These are phyloP conservation scores for Pythium diclinum DNA, from an alignment of 352 stramenopile species.

Conservation along the genomic window DNA sequence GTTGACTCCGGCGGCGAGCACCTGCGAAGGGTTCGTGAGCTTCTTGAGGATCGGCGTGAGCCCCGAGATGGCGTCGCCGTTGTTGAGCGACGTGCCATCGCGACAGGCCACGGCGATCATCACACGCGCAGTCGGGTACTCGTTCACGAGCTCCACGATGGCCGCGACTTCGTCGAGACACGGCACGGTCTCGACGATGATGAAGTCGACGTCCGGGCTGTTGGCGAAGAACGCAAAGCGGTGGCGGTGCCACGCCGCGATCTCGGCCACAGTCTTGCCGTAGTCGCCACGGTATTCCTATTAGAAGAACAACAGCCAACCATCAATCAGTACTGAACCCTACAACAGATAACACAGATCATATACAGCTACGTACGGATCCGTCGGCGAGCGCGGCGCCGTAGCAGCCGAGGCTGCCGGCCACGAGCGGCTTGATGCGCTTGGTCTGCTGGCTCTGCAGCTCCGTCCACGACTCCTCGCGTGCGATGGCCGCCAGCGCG, in stretches of 20 bases:
- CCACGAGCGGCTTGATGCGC: constrained; percentile 68
- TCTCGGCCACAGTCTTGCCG: constrained; percentile 52
- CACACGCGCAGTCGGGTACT: constrained; percentile 43
- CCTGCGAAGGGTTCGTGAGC: constrained; percentile 47
- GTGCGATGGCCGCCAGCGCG: constrained; percentile 59
- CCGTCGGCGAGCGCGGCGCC: constrained; percentile 78
- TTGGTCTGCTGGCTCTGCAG: constrained; percentile 30
- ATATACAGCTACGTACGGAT: constrained; percentile 42
- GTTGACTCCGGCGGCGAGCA: constrained; percentile 83
- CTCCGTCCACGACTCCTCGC: constrained; percentile 53
- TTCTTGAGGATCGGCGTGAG: constrained; percentile 43
- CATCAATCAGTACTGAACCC: neutral
- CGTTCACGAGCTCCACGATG: constrained; percentile 75
- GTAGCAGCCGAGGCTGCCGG: constrained; percentile 85
- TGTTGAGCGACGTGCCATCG: constrained; percentile 65
- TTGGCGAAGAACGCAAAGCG: constrained; percentile 67
- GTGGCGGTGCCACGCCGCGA: constrained; percentile 74
- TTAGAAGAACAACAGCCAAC: neutral
- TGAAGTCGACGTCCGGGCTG: constrained; percentile 54
- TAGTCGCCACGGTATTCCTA: constrained; percentile 88
- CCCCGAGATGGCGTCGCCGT: constrained; percentile 48
- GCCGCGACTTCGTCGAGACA: constrained; percentile 79
- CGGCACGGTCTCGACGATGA: constrained; percentile 86
- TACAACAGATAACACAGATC: neutral
- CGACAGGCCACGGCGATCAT: constrained; percentile 68